Conservation (phyloP, 2,329 filamentous ascomycete species). For the Cryphonectria carpinicola region DNA sequence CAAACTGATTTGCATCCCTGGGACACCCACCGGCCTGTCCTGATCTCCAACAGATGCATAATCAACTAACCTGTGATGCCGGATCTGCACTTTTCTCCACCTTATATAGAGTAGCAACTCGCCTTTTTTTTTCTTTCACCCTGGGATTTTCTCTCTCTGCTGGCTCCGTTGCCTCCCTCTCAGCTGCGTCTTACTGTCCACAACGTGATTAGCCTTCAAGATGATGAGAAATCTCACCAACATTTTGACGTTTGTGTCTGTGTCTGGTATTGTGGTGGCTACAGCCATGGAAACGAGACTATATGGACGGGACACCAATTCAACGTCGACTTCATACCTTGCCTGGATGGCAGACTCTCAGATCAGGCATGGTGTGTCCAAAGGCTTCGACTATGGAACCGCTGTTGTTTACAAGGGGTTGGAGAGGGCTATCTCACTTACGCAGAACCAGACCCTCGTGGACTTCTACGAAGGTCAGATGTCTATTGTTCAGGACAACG, state of each 20-base stretch:
- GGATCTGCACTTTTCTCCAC: neutral
- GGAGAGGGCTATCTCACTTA: slow-evolving; percentile 42
- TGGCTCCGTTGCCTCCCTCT: neutral
- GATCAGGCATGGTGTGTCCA: slow-evolving; percentile 36
- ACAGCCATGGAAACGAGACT: slow-evolving; percentile 58
- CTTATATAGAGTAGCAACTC: neutral
- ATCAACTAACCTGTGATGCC: neutral
- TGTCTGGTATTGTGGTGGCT: slow-evolving; percentile 60
- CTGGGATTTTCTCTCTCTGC: neutral
- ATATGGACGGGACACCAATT: slow-evolving; percentile 74
- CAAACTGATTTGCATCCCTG: neutral
- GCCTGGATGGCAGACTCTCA: slow-evolving; percentile 43
- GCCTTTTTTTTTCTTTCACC: neutral
- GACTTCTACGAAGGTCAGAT: slow-evolving; percentile 41
- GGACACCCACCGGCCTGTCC: neutral
- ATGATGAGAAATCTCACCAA: slow-evolving; percentile 5
- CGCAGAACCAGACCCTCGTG: slow-evolving; percentile 42
- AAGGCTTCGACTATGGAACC: slow-evolving; percentile 42
- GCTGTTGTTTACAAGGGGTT: slow-evolving; percentile 44
- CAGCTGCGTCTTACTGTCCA: neutral
- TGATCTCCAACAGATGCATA: neutral
- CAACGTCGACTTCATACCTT: slow-evolving; percentile 62
- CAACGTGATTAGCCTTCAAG: neutral
- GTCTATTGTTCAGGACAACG: slow-evolving; percentile 43
- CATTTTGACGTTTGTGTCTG: slow-evolving; percentile 5